Evolutionary conservation across 2,329 filamentous ascomycete species (phyloP).

Genomic region (Neurospora crassa): DNA sequence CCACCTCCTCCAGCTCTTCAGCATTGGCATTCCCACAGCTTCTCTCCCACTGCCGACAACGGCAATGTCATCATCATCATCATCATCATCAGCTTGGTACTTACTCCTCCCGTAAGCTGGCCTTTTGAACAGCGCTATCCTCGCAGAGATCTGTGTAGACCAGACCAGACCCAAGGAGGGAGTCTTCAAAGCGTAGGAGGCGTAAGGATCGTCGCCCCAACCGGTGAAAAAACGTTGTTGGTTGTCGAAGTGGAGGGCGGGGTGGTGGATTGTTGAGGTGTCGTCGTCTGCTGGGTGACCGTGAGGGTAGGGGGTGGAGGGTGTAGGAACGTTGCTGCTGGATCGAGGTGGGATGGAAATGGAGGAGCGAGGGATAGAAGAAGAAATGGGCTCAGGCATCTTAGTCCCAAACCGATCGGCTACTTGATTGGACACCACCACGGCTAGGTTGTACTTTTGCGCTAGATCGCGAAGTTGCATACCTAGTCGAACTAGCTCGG

Average conservation of each 20-base stretch:
- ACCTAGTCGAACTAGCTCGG: constrained; percentile 69
- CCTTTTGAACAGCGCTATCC: constrained; percentile 70
- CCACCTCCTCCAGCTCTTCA: constrained; percentile 59
- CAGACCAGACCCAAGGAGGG: constrained; percentile 82
- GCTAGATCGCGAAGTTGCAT: constrained; percentile 69
- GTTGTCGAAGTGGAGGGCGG: constrained; percentile 67
- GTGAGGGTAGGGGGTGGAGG: not conserved
- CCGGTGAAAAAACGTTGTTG: constrained; percentile 94
- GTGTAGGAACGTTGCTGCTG: constrained; percentile 28
- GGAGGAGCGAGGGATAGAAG: not conserved
- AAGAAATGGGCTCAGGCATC: constrained; percentile 2
- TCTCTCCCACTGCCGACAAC: too few species aligned
- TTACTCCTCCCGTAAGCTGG: constrained; percentile 37
- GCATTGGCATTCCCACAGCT: constrained; percentile 24
- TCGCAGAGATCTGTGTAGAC: constrained; percentile 78
- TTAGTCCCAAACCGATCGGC: constrained; percentile 63
- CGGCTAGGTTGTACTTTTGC: constrained; percentile 60
- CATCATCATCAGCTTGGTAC: constrained; percentile 27
- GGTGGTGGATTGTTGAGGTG: constrained; percentile 7
- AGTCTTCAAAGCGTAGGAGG: constrained; percentile 55
- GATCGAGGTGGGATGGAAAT: constrained; percentile 26
- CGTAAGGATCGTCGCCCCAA: constrained; percentile 65
- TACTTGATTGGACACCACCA: constrained; percentile 94
- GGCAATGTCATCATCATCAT: constrained; percentile 24
- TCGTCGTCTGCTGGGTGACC: not conserved